phyloP scores from a whole-genome alignment of 768 basidiomycete species.

The Lentinus brumalis region DNA sequence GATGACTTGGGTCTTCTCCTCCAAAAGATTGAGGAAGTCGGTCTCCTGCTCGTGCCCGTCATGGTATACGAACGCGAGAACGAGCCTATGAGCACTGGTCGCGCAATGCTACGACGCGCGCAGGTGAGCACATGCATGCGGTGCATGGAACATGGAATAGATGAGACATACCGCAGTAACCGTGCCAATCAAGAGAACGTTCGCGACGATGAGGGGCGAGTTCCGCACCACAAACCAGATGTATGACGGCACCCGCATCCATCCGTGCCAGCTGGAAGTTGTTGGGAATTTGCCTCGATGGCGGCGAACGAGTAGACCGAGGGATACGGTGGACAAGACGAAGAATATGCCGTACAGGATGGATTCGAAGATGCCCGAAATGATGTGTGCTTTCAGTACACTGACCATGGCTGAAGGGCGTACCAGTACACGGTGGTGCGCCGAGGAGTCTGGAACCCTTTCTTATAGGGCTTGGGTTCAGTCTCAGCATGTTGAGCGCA shows the following conservation, averaged over 20 bases:
- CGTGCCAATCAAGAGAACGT: conserved; percentile 1
- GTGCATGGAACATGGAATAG: not conserved
- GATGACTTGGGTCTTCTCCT: no score
- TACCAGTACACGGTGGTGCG: no score
- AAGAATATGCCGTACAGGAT: not conserved
- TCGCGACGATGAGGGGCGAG: conserved; percentile 5
- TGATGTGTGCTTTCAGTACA: not conserved
- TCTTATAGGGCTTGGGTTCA: no score
- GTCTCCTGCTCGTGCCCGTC: no score
- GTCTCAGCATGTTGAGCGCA: no score
- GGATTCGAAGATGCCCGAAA: not conserved
- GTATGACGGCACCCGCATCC: not conserved
- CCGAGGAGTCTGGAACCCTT: no score
- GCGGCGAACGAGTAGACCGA: not conserved
- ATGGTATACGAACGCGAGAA: no score
- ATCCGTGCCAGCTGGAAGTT: not conserved
- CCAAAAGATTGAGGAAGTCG: no score
- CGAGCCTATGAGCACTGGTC: not conserved
- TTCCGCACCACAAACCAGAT: not conserved
- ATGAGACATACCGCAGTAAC: not conserved
- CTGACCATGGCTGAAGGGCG: not conserved
- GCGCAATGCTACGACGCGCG: not conserved
- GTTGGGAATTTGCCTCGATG: not conserved
- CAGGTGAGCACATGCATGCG: not conserved
- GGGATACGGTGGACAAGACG: not conserved